Percentiles rank a stretch among this genome's conserved stretches.
Conservation (phyloP, 129 eudicot species). For the Centella asiatica region DNA sequence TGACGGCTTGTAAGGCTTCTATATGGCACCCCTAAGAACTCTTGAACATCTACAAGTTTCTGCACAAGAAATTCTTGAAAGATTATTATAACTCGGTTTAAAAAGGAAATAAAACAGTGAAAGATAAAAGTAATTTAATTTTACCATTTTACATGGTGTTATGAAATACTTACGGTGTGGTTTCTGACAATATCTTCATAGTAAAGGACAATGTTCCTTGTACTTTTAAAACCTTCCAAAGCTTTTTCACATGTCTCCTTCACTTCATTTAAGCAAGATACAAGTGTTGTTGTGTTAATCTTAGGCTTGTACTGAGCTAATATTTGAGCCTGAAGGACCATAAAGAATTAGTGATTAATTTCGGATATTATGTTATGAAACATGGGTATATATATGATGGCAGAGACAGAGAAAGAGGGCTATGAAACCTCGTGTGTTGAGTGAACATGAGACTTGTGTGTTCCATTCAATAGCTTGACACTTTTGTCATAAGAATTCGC, state of each 20-base stretch:
- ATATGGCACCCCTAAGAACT: slow-evolving; percentile 47
- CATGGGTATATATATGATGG: not conserved
- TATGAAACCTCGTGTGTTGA: slow-evolving; percentile 66
- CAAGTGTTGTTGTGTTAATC: slow-evolving; percentile 37
- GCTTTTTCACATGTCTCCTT: slow-evolving; percentile 33
- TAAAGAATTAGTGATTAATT: not conserved
- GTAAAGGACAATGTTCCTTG: slow-evolving; percentile 55
- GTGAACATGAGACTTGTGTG: slow-evolving; percentile 85
- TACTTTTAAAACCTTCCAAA: slow-evolving; percentile 56
- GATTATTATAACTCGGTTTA: not conserved
- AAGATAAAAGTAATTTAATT: not conserved
- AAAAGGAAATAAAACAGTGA: not conserved
- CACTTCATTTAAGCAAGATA: slow-evolving; percentile 25
- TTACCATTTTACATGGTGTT: no score
- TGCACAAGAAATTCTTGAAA: slow-evolving; percentile 17
- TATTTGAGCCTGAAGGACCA: slow-evolving; percentile 46
- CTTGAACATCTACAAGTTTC: slow-evolving; percentile 67
- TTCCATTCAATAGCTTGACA: slow-evolving; percentile 62
- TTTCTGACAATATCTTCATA: slow-evolving; percentile 66
- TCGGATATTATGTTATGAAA: not conserved
- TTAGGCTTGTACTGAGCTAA: slow-evolving; percentile 61
- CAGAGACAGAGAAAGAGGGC: no score
- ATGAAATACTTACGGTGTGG: slow-evolving; percentile 36
- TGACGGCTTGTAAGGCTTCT: slow-evolving; percentile 56
- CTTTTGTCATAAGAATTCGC: slow-evolving; percentile 66